These are phyloP conservation scores for Blumeria hordei DNA, from an alignment of 2,329 filamentous ascomycete genomes.

Conservation along the genomic window DNA sequence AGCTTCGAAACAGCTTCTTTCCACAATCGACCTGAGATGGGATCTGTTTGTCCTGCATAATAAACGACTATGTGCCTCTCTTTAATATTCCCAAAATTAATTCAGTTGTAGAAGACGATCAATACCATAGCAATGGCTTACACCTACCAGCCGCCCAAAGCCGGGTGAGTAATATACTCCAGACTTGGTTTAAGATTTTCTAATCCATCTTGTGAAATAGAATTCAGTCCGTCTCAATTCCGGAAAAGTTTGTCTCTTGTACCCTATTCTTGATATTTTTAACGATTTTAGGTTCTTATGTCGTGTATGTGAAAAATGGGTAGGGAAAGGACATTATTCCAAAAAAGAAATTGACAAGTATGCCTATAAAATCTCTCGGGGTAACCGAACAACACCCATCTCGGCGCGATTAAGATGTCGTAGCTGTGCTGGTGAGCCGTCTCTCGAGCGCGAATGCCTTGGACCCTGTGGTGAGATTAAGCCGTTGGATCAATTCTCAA, in stretches of 20 bases:
- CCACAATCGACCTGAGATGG: too few species aligned
- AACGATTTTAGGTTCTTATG: slow-evolving; percentile 13
- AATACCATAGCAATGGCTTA: too few species aligned
- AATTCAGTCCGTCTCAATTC: not conserved
- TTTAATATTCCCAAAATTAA: too few species aligned
- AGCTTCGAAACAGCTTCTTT: too few species aligned
- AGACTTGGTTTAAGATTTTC: too few species aligned
- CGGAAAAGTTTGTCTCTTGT: not conserved
- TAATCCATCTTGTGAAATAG: too few species aligned
- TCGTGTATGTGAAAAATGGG: slow-evolving; percentile 20
- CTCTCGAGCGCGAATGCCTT: slow-evolving; percentile 22
- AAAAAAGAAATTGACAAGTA: slow-evolving; percentile 22
- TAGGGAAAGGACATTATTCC: slow-evolving; percentile 18
- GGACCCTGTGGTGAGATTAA: slow-evolving; percentile 22
- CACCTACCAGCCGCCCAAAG: too few species aligned
- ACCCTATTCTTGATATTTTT: not conserved
- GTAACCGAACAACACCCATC: slow-evolving; percentile 5
- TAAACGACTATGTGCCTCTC: too few species aligned
- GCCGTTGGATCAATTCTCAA: slow-evolving; percentile 24
- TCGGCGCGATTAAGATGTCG: slow-evolving; percentile 17
- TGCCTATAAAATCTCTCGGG: slow-evolving; percentile 5
- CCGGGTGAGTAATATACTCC: too few species aligned
- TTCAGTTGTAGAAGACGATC: too few species aligned
- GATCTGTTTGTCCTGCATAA: too few species aligned
- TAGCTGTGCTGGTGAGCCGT: slow-evolving; percentile 19